Percentiles rank a stretch among this genome's conserved stretches.
Conservation (phyloP, 768 basidiomycete genomes). For the Rhizopogon vinicolor region DNA sequence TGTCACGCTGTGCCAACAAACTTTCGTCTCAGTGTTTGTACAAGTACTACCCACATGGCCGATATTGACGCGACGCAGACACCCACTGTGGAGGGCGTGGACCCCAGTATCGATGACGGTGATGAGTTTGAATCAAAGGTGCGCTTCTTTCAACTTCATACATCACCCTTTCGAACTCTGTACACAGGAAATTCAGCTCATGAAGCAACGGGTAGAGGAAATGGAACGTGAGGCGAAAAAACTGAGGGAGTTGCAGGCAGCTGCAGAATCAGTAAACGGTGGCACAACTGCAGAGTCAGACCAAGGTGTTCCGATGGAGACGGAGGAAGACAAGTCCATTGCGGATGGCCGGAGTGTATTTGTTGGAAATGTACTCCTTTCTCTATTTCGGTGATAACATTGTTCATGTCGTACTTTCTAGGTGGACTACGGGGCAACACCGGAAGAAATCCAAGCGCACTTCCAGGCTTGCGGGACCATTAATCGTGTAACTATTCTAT, state of each 20-base stretch:
- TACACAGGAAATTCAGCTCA: slow-evolving; percentile 77
- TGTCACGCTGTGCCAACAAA: slow-evolving; percentile 16
- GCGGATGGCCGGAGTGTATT: slow-evolving; percentile 89
- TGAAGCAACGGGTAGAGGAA: slow-evolving; percentile 90
- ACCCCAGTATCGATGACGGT: slow-evolving; percentile 43
- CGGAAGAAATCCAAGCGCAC: slow-evolving; percentile 96
- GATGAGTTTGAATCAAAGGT: slow-evolving; percentile 67
- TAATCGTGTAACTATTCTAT: slow-evolving; percentile 97
- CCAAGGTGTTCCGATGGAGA: slow-evolving; percentile 54
- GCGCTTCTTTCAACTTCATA: slow-evolving; percentile 7
- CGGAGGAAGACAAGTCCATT: slow-evolving; percentile 78
- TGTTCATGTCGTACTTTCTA: slow-evolving; percentile 27
- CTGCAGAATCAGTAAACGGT: slow-evolving; percentile 54
- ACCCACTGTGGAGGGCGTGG: slow-evolving; percentile 26
- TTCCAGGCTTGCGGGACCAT: slow-evolving; percentile 98
- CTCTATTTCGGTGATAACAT: slow-evolving; percentile 1
- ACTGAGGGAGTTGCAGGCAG: slow-evolving; percentile 80
- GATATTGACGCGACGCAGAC: slow-evolving; percentile 46
- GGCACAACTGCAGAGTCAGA: slow-evolving; percentile 42
- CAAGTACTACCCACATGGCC: slow-evolving; percentile 36
- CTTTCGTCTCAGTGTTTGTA: slow-evolving; percentile 14
- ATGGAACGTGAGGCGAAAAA: slow-evolving; percentile 92
- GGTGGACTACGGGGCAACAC: slow-evolving; percentile 97
- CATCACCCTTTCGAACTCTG: slow-evolving; percentile 13
- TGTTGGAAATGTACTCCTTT: slow-evolving; percentile 85